phyloP scores from a whole-genome alignment of 1,284 basidiomycete genomes.

The Leccinum pachyderme region DNA sequence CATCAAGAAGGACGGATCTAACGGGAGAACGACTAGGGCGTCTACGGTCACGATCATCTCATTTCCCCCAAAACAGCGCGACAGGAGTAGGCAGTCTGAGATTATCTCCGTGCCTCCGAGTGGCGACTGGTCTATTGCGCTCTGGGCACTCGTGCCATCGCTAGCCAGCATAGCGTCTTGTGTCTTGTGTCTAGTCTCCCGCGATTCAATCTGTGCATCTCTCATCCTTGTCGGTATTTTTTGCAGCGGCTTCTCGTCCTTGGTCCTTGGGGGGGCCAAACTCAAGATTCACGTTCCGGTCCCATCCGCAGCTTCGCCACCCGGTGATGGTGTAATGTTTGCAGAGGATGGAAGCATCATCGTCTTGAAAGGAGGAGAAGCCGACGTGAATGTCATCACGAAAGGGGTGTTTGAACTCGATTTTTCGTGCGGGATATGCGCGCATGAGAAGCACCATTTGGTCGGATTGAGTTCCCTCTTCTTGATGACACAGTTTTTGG shows the following conservation, averaged over 20 bases:
- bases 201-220: slow-evolving; percentile 25
- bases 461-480: slow-evolving; percentile 24
- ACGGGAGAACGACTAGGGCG: slow-evolving; percentile 20
- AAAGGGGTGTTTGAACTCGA: slow-evolving; percentile 29
- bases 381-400: slow-evolving; percentile 26
- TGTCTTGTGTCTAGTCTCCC: slow-evolving; percentile 14
- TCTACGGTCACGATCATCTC: slow-evolving; percentile 17
- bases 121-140: background rate
- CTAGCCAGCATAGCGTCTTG: slow-evolving; percentile 22
- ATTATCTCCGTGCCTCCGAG: slow-evolving; percentile 9
- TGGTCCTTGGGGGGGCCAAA: slow-evolving; percentile 25
- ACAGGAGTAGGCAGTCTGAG: background rate
- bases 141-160: slow-evolving; percentile 21
- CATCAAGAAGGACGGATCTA: background rate
- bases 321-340: slow-evolving; percentile 27
- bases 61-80: slow-evolving; percentile 9
- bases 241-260: slow-evolving; percentile 25
- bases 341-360: slow-evolving; percentile 15
- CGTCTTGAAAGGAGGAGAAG: slow-evolving; percentile 27
- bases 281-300: slow-evolving; percentile 20
- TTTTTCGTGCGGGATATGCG: slow-evolving; percentile 13
- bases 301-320: slow-evolving; percentile 23
- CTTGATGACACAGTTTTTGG: slow-evolving; percentile 26
- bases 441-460: slow-evolving; percentile 8
- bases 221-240: slow-evolving; percentile 34